phyloP scores from a whole-genome alignment of 164 flowering plant genomes.

The Platanus orientalis region DNA sequence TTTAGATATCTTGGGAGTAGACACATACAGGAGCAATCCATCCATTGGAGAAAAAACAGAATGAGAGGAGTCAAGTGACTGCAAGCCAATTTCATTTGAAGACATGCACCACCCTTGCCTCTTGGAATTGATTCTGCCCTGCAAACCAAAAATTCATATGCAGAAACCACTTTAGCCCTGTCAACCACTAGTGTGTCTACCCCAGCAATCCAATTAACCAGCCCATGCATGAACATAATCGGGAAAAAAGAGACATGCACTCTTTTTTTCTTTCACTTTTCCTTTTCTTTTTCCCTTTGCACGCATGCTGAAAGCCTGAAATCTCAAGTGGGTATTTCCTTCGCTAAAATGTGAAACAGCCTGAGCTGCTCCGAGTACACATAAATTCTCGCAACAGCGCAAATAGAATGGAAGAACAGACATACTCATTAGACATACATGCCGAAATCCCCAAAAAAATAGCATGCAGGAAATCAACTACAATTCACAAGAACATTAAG shows the following conservation, averaged over 20 bases:
- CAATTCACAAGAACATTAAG: not conserved
- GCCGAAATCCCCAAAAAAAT: not conserved
- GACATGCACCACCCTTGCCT: slow-evolving; percentile 51
- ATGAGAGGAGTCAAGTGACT: slow-evolving; percentile 62
- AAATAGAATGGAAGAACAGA: not conserved
- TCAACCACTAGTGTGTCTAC: not conserved
- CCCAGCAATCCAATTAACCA: not conserved
- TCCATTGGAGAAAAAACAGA: slow-evolving; percentile 64
- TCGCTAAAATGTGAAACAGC: too few species aligned
- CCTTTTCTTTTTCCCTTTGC: not conserved
- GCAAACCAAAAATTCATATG: slow-evolving; percentile 13
- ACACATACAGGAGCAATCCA: slow-evolving; percentile 64
- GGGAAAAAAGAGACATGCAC: not conserved
- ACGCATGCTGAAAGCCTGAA: not conserved
- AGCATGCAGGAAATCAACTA: not conserved
- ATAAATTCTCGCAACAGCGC: not conserved
- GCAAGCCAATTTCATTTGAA: slow-evolving; percentile 76
- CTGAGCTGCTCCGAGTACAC: not conserved
- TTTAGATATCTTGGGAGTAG: slow-evolving; percentile 61
- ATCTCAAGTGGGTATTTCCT: not conserved
- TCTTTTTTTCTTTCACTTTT: not conserved
- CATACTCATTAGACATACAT: not conserved
- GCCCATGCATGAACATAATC: not conserved
- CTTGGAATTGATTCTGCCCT: slow-evolving; percentile 83
- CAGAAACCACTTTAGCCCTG: not conserved